Percentiles rank a stretch among this genome's conserved stretches.
These are phyloP conservation scores for Lantana camara DNA, from an alignment of 257 asterid species.

Conservation along the genomic window DNA sequence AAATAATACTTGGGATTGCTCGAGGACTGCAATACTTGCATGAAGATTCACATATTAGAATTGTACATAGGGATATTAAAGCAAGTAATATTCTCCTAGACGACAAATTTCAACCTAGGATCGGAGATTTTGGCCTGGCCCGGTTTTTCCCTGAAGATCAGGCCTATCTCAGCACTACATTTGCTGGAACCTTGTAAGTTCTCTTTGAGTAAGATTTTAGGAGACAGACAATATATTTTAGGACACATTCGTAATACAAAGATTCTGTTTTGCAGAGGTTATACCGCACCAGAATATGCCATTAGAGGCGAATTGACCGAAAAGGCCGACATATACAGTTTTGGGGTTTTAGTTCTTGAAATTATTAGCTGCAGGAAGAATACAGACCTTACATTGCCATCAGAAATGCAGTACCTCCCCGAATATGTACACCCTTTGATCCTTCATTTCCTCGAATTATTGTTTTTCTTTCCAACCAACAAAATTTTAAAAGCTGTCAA, in stretches of 20 bases:
- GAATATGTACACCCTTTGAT: constrained; percentile 53
- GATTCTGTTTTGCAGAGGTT: constrained; percentile 49
- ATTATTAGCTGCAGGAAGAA: constrained; percentile 68
- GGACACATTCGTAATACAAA: not conserved
- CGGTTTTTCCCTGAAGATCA: constrained; percentile 92
- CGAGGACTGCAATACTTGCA: constrained; percentile 85
- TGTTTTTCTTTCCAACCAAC: not conserved
- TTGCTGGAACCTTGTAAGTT: constrained; percentile 88
- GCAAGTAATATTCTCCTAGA: constrained; percentile 87
- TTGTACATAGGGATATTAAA: constrained; percentile 83
- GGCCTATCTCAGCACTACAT: constrained; percentile 82
- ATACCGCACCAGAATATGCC: constrained; percentile 85
- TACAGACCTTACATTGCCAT: constrained; percentile 63
- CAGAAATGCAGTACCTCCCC: constrained; percentile 80
- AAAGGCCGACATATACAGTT: constrained; percentile 82
- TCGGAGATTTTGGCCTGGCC: constrained; percentile 85
- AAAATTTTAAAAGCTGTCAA: not conserved
- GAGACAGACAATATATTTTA: constrained; percentile 8
- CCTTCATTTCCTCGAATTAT: not conserved
- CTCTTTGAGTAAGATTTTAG: not conserved
- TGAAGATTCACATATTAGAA: constrained; percentile 78
- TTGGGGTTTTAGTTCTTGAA: constrained; percentile 72
- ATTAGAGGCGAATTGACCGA: constrained; percentile 73
- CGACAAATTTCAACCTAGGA: constrained; percentile 71
- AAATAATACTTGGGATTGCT: constrained; percentile 74